These are phyloP conservation scores for Lactifluus echinatus DNA, from an alignment of 768 basidiomycete genomes.

Conservation along the genomic window DNA sequence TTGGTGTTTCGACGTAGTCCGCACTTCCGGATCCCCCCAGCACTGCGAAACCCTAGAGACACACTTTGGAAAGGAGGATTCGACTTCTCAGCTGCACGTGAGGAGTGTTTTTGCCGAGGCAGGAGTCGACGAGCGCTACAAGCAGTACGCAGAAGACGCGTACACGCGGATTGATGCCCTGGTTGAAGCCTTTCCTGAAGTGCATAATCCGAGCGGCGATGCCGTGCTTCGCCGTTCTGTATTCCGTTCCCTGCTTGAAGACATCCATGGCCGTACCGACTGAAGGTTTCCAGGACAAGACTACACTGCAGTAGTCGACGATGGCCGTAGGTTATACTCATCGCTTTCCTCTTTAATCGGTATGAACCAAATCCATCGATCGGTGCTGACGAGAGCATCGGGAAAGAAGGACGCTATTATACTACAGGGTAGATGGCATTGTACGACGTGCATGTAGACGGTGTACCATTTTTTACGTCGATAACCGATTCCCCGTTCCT, in stretches of 20 bases:
- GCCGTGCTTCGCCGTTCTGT: constrained; percentile 50
- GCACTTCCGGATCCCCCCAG: constrained; percentile 44
- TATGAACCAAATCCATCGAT: not conserved
- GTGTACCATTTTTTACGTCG: not conserved
- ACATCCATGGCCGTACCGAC: constrained; percentile 60
- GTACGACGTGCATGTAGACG: not conserved
- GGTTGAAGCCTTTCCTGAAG: constrained; percentile 70
- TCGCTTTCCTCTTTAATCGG: not conserved
- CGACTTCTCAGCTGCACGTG: constrained; percentile 47
- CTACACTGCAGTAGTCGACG: not conserved
- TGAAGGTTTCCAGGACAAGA: constrained; percentile 19
- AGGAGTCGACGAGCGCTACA: constrained; percentile 59
- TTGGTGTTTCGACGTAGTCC: constrained; percentile 88
- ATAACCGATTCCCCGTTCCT: not conserved
- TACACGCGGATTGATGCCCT: constrained; percentile 57
- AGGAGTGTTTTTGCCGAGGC: constrained; percentile 67
- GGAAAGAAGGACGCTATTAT: too few relatives aligned
- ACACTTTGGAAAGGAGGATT: constrained; percentile 54
- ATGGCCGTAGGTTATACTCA: not conserved
- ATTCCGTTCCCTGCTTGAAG: constrained; percentile 77
- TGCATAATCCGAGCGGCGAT: constrained; percentile 25
- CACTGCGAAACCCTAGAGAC: constrained; percentile 51
- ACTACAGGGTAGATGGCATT: not conserved
- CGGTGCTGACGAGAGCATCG: too few relatives aligned
- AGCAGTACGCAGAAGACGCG: constrained; percentile 66